Conservation (phyloP, 2,329 filamentous ascomycete species). For the Pestalotiopsis sp. region DNA sequence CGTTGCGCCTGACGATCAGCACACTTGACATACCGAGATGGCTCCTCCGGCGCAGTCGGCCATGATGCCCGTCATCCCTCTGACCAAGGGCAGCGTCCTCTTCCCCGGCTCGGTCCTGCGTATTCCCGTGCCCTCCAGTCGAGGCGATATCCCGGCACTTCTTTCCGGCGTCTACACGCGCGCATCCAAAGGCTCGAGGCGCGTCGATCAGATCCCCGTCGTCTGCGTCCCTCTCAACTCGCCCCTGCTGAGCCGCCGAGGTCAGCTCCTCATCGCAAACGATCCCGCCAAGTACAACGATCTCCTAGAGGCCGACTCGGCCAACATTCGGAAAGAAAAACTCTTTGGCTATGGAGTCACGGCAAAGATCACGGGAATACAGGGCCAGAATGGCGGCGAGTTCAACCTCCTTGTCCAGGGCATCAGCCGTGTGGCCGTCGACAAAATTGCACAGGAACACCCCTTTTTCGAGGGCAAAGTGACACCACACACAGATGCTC, state of each 20-base stretch:
- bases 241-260: constrained; percentile 70
- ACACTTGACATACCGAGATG: constrained; percentile 22
- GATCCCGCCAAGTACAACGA: constrained; percentile 53
- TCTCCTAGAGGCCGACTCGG: constrained; percentile 53
- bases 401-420: constrained; percentile 87
- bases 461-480: constrained; percentile 87
- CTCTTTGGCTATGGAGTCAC: constrained; percentile 82
- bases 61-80: constrained; percentile 74
- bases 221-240: constrained; percentile 86
- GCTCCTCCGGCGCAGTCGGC: constrained; percentile 35
- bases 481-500: constrained; percentile 33
- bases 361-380: constrained; percentile 75
- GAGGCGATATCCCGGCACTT: constrained; percentile 85
- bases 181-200: constrained; percentile 65
- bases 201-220: constrained; percentile 70
- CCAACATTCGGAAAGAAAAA: constrained; percentile 65
- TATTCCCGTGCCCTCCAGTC: constrained; percentile 75
- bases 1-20: background rate
- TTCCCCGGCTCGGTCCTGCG: constrained; percentile 84
- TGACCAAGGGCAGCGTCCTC: constrained; percentile 78
- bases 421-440: constrained; percentile 72
- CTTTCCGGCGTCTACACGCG: constrained; percentile 83
- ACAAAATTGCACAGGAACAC: constrained; percentile 72
- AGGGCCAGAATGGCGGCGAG: constrained; percentile 73
- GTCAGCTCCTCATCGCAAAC: constrained; percentile 72